These are phyloP conservation scores for Volvox reticuliferus DNA, from an alignment of 139 green algal genomes.

Conservation along the genomic window DNA sequence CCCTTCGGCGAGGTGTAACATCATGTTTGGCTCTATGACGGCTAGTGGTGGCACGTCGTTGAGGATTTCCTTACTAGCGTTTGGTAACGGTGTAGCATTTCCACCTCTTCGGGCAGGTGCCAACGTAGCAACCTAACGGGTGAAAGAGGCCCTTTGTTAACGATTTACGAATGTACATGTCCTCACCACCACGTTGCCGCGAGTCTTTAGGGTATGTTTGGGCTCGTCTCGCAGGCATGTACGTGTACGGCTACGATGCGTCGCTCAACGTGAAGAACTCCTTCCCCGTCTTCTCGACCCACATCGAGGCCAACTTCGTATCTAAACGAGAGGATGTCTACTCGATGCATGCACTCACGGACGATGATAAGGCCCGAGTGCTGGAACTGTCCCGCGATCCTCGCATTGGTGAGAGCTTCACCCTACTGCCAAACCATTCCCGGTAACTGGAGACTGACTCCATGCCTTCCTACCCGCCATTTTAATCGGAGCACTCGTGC, in stretches of 20 bases:
- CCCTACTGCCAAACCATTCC: not conserved
- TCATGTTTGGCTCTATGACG: no score
- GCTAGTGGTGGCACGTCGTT: no score
- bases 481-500: not conserved
- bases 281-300: constrained; percentile 97
- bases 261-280: constrained; percentile 90
- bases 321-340: constrained; percentile 85
- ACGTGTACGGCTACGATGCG: constrained; percentile 92
- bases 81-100: no score
- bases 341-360: constrained; percentile 83
- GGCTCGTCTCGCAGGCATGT: constrained; percentile 79
- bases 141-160: no score
- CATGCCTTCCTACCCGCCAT: not conserved
- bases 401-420: constrained; percentile 72
- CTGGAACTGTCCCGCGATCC: constrained; percentile 82
- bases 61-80: no score
- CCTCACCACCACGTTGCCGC: no score
- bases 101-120: no score
- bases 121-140: no score
- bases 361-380: constrained; percentile 93
- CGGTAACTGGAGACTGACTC: not conserved
- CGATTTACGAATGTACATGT: no score
- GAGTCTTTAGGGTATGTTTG: no score
- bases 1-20: no score
- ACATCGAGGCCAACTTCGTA: constrained; percentile 96